Evolutionary conservation across 2,329 filamentous ascomycete species (phyloP).

Genomic region (Colletotrichum acutatum): DNA sequence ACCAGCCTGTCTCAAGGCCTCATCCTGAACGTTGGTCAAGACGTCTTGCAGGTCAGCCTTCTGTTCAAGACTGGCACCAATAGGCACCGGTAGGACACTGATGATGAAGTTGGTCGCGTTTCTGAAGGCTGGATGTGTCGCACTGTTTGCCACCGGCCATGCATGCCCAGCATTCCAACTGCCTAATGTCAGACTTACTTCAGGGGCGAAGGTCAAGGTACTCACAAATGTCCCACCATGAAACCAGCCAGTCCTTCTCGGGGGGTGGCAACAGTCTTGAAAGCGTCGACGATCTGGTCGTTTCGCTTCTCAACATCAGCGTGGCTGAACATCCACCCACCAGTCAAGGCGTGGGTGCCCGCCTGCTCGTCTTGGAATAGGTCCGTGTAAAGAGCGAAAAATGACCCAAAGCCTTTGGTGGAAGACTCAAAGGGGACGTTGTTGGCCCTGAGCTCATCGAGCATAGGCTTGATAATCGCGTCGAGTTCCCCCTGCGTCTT

Average conservation of each 20-base stretch:
- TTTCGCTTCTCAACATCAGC: conserved; percentile 49
- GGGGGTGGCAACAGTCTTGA: conserved; percentile 45
- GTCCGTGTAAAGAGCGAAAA: conserved; percentile 50
- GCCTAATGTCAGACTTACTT: conserved; percentile 46
- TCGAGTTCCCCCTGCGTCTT: conserved; percentile 48
- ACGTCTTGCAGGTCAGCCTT: conserved; percentile 53
- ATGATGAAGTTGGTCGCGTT: conserved; percentile 49
- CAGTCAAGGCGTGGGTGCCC: conserved; percentile 47
- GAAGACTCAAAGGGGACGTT: conserved; percentile 43
- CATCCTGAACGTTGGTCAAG: conserved; percentile 50
- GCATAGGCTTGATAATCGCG: conserved; percentile 48
- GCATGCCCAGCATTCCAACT: conserved; percentile 51
- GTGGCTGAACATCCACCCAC: conserved; percentile 51
- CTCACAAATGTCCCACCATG: conserved; percentile 2
- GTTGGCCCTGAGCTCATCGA: conserved; percentile 45
- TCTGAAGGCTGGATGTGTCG: conserved; percentile 52
- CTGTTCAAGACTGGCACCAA: conserved; percentile 53
- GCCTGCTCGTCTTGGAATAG: conserved; percentile 50
- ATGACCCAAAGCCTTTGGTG: conserved; percentile 44
- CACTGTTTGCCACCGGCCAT: conserved; percentile 48
- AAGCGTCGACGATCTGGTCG: conserved; percentile 47
- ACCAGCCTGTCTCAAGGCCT: conserved; percentile 48
- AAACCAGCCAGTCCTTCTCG: conserved; percentile 43
- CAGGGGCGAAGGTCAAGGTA: neutral
- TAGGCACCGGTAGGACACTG: conserved; percentile 44